Conservation (phyloP, 2,329 filamentous ascomycete genomes). For the Geosmithia putterillii region DNA sequence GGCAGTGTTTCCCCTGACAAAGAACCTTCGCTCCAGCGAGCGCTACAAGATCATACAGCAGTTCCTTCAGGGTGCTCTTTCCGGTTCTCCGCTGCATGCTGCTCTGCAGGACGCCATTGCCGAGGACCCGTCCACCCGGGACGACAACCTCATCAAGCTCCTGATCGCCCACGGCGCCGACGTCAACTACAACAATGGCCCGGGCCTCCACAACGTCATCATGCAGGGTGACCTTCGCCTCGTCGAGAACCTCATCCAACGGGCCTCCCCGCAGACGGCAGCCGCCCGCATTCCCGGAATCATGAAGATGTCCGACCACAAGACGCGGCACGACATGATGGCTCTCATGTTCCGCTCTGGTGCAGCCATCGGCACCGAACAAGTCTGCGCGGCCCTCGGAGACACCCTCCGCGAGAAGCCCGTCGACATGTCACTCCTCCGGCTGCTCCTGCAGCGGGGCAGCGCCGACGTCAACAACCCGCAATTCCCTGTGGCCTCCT, state of each 20-base stretch:
- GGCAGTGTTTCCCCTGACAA: constrained; percentile 34
- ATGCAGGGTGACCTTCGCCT: constrained; percentile 32
- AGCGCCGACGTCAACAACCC: constrained; percentile 39
- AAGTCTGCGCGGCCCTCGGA: constrained; percentile 30
- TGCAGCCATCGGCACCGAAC: constrained; percentile 25
- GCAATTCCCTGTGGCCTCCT: constrained; percentile 27
- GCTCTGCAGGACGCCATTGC: constrained; percentile 41
- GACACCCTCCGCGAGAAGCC: constrained; percentile 28
- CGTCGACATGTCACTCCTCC: constrained; percentile 36
- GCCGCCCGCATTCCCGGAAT: constrained; percentile 34
- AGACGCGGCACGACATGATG: constrained; percentile 31
- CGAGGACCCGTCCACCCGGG: constrained; percentile 31
- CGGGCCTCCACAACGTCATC: constrained; percentile 35
- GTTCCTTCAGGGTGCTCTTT: constrained; percentile 35
- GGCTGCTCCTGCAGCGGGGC: constrained; percentile 35
- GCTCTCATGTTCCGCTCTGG: constrained; percentile 32
- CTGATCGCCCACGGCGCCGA: constrained; percentile 39
- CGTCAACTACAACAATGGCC: constrained; percentile 39
- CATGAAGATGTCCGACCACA: constrained; percentile 29
- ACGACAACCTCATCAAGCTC: constrained; percentile 38
- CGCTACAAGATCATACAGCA: constrained; percentile 35
- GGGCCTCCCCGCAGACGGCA: constrained; percentile 32
- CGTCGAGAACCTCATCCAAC: constrained; percentile 30
- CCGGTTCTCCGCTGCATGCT: constrained; percentile 31
- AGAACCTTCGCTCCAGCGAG: constrained; percentile 25